phyloP scores from a whole-genome alignment of 2,329 filamentous ascomycete genomes.

The Didymella pomorum region DNA sequence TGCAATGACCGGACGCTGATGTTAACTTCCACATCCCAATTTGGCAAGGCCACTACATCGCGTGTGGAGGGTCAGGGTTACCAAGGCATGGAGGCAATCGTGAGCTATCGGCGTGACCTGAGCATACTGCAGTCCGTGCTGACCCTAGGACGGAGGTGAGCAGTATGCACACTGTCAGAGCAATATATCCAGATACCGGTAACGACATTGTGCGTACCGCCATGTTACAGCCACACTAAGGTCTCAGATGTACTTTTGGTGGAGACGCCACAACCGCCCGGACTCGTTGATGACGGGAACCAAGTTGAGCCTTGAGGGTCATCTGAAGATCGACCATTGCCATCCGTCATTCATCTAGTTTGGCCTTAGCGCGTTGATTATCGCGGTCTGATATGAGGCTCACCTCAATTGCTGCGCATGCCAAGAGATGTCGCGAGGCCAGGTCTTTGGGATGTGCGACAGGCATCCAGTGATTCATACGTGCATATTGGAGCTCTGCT shows the following conservation, averaged over 20 bases:
- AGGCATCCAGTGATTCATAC: constrained; percentile 17
- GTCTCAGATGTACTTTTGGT: constrained; percentile 11
- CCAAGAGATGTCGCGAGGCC: constrained; percentile 12
- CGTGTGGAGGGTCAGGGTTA: constrained; percentile 20
- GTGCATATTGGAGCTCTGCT: constrained; percentile 18
- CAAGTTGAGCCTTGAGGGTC: not conserved
- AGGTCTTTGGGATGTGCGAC: constrained; percentile 10
- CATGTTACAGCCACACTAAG: constrained; percentile 19
- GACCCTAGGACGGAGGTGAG: constrained; percentile 26
- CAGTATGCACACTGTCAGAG: constrained; percentile 28
- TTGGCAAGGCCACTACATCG: constrained; percentile 33
- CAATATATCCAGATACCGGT: constrained; percentile 27
- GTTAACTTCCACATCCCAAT: constrained; percentile 30
- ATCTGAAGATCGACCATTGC: constrained; percentile 4
- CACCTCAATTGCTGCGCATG: not conserved
- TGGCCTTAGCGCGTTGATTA: not conserved
- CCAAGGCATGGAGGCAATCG: constrained; percentile 22
- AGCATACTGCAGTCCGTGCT: constrained; percentile 37
- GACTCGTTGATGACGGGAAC: not conserved
- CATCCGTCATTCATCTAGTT: not conserved
- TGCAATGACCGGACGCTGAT: constrained; percentile 22
- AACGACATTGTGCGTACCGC: constrained; percentile 15
- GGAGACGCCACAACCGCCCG: constrained; percentile 6
- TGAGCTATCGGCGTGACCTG: constrained; percentile 30
- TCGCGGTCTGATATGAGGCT: constrained; percentile 8